Base-by-base conservation (phyloP, 495 filamentous ascomycete species). In the Usnea hakonensis region DNA sequence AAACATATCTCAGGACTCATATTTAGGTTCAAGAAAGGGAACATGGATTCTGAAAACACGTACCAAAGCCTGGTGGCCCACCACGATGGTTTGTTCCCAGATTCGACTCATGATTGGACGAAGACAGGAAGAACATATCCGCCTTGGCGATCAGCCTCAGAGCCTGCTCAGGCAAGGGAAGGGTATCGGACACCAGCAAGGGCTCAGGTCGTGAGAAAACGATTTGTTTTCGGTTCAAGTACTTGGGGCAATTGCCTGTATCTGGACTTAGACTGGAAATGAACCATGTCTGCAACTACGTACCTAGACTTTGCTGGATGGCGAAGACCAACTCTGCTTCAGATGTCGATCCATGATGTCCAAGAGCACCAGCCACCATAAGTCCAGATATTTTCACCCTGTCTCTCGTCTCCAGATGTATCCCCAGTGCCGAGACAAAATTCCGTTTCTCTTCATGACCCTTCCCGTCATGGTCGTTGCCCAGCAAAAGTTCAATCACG, bases 1-100 rank as follows among this genome's bases (percentile, higher is more conserved):
- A n/a, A n/a, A n/a, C n/a, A n/a, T n/a, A n/a, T n/a, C n/a, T n/a
- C n/a, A n/a, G n/a, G n/a, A n/a, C n/a, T n/a, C n/a, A n/a, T n/a
- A n/a, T n/a, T n/a, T n/a, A n/a, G n/a, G n/a, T n/a, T n/a, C n/a
- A n/a, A n/a, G n/a, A n/a, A n/a, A n/a, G n/a, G n/a, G n/a, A n/a
- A n/a, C n/a, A n/a, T n/a, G n/a, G n/a, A n/a, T n/a, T n/a, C n/a
- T n/a, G n/a, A n/a, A n/a, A n/a, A n/a, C n/a, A n/a, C n/a, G n/a
- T n/a, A n/a, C n/a, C 75, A 72, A 93, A 91, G 3, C 90, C 90
- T 28, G 79, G 76, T 7, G 87, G 79, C 0, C 90, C 90, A 41
- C 90, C 90, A 30, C 90, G 82, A 64, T 88, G 84, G 68, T 94
- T 94, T n/a, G 86, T 88, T 70, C 92, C 90, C 90, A 95, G 92